A percentile compares a stretch with the other conserved stretches of the same genome.
Conservation (phyloP, 1,139 yeast genomes). For the Yamadazyma sp. region DNA sequence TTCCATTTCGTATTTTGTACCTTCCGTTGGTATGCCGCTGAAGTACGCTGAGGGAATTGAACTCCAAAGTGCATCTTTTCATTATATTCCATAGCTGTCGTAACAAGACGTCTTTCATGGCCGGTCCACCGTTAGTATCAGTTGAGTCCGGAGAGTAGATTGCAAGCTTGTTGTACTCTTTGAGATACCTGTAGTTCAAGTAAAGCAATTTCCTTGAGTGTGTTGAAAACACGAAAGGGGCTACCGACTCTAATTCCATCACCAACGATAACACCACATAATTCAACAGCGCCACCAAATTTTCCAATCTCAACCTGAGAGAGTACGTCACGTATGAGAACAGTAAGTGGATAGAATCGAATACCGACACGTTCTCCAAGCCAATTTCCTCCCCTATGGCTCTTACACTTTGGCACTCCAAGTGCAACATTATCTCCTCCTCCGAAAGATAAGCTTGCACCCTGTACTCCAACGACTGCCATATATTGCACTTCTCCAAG, state of each 20-base stretch:
- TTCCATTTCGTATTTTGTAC: not conserved
- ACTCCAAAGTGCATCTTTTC: not conserved
- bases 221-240: conserved; percentile 39
- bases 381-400: conserved; percentile 1
- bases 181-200: conserved; percentile 21
- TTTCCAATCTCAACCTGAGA: not conserved
- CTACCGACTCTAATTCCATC: conserved; percentile 28
- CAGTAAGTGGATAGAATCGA: not conserved
- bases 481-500: not conserved
- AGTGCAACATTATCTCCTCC: not conserved
- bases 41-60: not conserved
- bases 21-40: not conserved
- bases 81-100: not conserved
- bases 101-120: not conserved
- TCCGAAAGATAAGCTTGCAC: not conserved
- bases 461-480: not conserved
- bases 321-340: not conserved
- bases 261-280: conserved; percentile 30
- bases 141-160: not conserved
- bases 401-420: not conserved
- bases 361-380: not conserved
- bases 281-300: conserved; percentile 19
- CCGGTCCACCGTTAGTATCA: not conserved
- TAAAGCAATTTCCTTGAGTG: conserved; percentile 31
- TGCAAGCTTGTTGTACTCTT: not conserved